phyloP scores from a whole-genome alignment of 257 asterid genomes.

The Petunia axillaris region DNA sequence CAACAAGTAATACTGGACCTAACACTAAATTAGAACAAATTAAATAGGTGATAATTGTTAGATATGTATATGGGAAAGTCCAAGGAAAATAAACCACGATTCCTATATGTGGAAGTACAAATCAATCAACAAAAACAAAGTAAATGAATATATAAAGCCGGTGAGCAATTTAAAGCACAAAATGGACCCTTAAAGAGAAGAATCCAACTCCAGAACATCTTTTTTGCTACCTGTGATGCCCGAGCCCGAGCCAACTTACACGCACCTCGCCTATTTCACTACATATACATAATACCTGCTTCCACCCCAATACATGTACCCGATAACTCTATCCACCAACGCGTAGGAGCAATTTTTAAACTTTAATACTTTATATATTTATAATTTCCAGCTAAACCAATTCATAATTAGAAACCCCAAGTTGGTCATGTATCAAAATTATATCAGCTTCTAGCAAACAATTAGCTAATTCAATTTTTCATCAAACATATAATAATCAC shows the following conservation, averaged over 20 bases:
- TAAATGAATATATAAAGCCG: background rate
- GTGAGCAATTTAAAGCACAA: background rate
- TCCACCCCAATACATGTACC: background rate
- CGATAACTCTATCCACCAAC: background rate
- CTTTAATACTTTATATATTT: too few species aligned
- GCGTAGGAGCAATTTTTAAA: background rate
- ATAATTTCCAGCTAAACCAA: background rate
- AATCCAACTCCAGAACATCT: background rate
- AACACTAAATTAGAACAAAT: background rate
- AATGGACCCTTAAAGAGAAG: background rate
- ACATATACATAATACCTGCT: background rate
- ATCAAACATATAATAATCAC: background rate
- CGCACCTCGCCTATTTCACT: too few species aligned
- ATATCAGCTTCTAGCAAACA: background rate
- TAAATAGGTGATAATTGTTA: background rate
- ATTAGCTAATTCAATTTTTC: background rate
- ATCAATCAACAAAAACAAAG: background rate
- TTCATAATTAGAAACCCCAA: background rate
- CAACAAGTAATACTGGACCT: background rate
- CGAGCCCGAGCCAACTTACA: too few species aligned
- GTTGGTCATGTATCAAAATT: background rate
- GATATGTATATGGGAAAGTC: background rate
- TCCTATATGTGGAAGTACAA: background rate
- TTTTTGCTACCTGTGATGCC: too few species aligned
- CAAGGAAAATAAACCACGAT: background rate